Percentiles rank a stretch among this genome's conserved stretches.
Conservation (phyloP, 805 yeast species). For the Starmerella etchellsii region DNA sequence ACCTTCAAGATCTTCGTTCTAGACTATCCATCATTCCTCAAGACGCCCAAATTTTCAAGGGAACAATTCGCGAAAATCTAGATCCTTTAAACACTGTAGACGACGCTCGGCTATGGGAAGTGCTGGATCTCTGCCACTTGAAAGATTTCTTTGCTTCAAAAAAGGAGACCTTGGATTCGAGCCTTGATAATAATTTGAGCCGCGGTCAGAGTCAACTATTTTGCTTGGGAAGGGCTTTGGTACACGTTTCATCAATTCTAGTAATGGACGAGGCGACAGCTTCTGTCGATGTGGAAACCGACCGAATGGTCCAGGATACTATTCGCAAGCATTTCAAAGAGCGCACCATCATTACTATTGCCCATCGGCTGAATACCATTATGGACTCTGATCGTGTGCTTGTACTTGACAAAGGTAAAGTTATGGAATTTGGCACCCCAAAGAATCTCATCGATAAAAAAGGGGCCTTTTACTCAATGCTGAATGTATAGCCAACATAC, state of each 20-base stretch:
- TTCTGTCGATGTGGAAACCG: conserved; percentile 61
- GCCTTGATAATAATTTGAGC: conserved; percentile 55
- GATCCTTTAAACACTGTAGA: conserved; percentile 47
- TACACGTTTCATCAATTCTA: conserved; percentile 50
- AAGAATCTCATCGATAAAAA: conserved; percentile 8
- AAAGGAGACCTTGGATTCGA: conserved; percentile 37
- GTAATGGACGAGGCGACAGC: conserved; percentile 64
- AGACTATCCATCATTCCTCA: conserved; percentile 59
- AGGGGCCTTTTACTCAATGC: conserved; percentile 7
- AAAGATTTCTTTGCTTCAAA: conserved; percentile 25
- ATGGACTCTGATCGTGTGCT: conserved; percentile 54
- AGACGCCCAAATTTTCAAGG: conserved; percentile 59
- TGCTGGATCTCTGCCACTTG: conserved; percentile 47
- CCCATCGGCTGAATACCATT: conserved; percentile 63
- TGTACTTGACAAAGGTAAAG: conserved; percentile 33
- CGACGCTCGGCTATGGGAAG: conserved; percentile 48
- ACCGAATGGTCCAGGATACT: conserved; percentile 54
- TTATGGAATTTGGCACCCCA: conserved; percentile 62
- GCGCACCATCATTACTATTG: conserved; percentile 67
- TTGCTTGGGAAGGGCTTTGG: conserved; percentile 62
- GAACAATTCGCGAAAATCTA: conserved; percentile 49
- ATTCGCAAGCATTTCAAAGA: conserved; percentile 46
- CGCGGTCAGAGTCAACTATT: conserved; percentile 71
- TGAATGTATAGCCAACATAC: too few species aligned
- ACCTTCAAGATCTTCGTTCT: conserved; percentile 45